phyloP scores from a whole-genome alignment of 495 filamentous ascomycete genomes.

The Daldinia grandis region DNA sequence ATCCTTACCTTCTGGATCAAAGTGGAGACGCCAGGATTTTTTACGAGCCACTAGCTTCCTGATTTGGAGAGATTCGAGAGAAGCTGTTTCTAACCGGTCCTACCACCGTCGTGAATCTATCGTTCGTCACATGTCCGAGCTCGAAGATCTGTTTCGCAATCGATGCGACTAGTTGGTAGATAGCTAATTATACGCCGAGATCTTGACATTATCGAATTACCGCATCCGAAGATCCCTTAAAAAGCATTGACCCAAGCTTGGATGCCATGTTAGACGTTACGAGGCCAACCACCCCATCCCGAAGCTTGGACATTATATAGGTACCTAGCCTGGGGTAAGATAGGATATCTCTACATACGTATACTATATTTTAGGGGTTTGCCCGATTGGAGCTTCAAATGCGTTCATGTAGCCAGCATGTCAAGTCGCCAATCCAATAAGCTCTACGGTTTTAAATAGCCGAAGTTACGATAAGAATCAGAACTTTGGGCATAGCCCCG shows the following conservation, averaged over 20 bases:
- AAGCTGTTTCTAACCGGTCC: constrained; percentile 13
- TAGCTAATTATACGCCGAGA: constrained; percentile 9
- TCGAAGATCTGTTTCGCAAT: constrained; percentile 19
- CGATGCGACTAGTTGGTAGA: constrained; percentile 7
- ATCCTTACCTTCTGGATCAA: constrained; percentile 30
- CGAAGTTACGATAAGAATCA: background rate
- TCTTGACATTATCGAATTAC: constrained; percentile 12
- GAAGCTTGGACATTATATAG: background rate
- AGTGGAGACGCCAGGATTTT: constrained; percentile 35
- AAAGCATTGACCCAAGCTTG: constrained; percentile 1
- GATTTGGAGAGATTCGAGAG: constrained; percentile 11
- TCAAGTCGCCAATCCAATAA: background rate
- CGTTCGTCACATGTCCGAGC: constrained; percentile 33
- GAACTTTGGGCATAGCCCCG: background rate
- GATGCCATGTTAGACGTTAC: background rate
- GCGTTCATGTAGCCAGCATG: background rate
- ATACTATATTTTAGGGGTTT: background rate
- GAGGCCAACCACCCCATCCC: background rate
- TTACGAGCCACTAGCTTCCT: constrained; percentile 34
- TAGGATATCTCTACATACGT: background rate
- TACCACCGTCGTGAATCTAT: constrained; percentile 15
- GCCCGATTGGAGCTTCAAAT: background rate
- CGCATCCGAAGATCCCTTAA: background rate
- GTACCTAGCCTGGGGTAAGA: background rate
- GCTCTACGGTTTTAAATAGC: background rate